phyloP scores from a whole-genome alignment of 1,284 basidiomycete genomes.

The Tilletia walkeri region DNA sequence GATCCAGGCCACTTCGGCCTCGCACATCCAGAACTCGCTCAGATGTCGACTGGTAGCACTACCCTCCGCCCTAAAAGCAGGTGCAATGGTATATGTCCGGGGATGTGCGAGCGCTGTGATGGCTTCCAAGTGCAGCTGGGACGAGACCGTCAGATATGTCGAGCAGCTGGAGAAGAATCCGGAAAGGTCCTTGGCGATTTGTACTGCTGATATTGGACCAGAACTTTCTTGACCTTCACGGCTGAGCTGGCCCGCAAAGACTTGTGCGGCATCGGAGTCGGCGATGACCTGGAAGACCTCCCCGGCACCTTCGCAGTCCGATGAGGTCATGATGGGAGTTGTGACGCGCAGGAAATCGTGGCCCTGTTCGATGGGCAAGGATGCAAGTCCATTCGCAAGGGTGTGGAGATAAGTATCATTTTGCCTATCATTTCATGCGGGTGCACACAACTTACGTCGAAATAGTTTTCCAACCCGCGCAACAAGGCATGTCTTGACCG shows the following conservation, averaged over 20 bases:
- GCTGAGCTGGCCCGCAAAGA: slow-evolving; percentile 20
- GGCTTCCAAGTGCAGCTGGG: slow-evolving; percentile 92
- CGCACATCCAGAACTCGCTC: slow-evolving; percentile 98
- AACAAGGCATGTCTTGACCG: slow-evolving; percentile 22
- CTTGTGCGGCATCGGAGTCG: slow-evolving; percentile 45
- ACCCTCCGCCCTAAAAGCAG: slow-evolving; percentile 88
- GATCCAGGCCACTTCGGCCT: slow-evolving; percentile 65
- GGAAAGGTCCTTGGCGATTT: not conserved
- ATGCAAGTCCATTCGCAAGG: too few species aligned
- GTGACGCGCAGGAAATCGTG: slow-evolving; percentile 77
- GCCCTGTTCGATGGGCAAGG: not conserved
- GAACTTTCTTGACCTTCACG: too few species aligned
- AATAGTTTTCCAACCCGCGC: slow-evolving; percentile 29
- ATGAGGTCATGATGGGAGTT: slow-evolving; percentile 82
- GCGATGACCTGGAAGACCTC: slow-evolving; percentile 77
- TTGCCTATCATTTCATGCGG: not conserved
- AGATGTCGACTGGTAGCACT: slow-evolving; percentile 87
- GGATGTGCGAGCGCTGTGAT: slow-evolving; percentile 70
- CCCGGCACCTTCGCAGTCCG: slow-evolving; percentile 96
- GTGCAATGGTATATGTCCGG: slow-evolving; percentile 84
- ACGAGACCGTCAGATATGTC: slow-evolving; percentile 88
- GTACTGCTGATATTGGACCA: too few species aligned
- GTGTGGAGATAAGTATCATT: not conserved
- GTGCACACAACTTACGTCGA: slow-evolving; percentile 16
- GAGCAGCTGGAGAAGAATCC: slow-evolving; percentile 56